Base-by-base conservation (phyloP, 75 land plant species). In the Cryptomeria japonica region DNA sequence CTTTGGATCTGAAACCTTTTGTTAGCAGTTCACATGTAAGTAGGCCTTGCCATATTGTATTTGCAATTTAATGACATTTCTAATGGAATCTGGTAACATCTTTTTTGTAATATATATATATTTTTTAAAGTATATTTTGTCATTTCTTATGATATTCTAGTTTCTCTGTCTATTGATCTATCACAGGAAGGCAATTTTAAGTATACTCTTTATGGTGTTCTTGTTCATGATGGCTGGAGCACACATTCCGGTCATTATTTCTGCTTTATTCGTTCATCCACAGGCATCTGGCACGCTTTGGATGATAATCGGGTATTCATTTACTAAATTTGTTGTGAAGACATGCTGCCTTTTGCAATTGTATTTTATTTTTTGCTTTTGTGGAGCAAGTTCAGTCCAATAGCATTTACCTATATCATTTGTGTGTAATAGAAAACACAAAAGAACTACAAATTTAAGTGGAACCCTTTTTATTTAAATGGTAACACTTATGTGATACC, bases 171-270 rank as follows among this genome's bases (percentile, higher is more conserved):
- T 55, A 58, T 53, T 87, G 12, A 16, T 82, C 22, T 56, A 36
- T 28, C 88, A 85, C 91, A 96, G 96, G 96, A 92, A 83, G 93
- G 90, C 61, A 91, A 93, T 82, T 70, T 93, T 53, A 95, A 90
- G 72, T 97, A 97, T 55, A 90, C 92, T 22, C 93, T 98, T 51
- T 98, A 97, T 91, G 99, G 95, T 58, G 99, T 98, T 80, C 85
- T 98, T 44, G 99, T 98, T 86, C 99, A 98, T 91, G 89, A 93
- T 87, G 99, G 99, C 61, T 92, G 95, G 93, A 97, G 95, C 84
- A 98, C 99, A 28, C 96, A 91, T 88, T 96, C 97, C 53, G 99
- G 99, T 14, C 99, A 98, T 86, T 98, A 98, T 83, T 96, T 91
- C 87, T 98, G 97, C 89, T 98, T 90, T 92, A 94, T 98, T 41